These are phyloP conservation scores for Meyerozyma elateridarum DNA, from an alignment of 1,139 yeast species.

Conservation along the genomic window DNA sequence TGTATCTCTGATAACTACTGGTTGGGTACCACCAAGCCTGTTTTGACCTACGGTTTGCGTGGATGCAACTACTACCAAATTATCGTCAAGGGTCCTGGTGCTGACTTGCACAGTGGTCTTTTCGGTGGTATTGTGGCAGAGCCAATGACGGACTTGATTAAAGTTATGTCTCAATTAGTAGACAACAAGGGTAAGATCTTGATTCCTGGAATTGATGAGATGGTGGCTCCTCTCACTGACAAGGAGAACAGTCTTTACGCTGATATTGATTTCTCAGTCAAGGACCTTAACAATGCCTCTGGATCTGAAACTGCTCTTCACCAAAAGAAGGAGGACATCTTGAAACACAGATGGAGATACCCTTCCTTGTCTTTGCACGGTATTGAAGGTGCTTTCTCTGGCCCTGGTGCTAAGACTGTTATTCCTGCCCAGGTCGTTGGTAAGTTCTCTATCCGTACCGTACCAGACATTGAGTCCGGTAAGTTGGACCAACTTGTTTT, in stretches of 20 bases:
- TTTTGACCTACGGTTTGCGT: conserved; percentile 92
- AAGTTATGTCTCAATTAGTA: conserved; percentile 72
- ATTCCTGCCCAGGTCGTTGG: conserved; percentile 94
- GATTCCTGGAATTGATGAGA: conserved; percentile 84
- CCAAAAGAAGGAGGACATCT: conserved; percentile 71
- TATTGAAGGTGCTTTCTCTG: conserved; percentile 94
- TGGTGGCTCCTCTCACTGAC: conserved; percentile 91
- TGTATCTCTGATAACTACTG: conserved; percentile 97
- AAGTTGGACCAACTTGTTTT: conserved; percentile 76
- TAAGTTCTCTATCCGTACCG: conserved; percentile 95
- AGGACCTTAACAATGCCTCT: conserved; percentile 80
- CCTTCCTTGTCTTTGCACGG: conserved; percentile 97
- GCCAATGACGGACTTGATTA: conserved; percentile 91
- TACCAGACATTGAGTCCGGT: conserved; percentile 81
- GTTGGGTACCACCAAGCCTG: conserved; percentile 97
- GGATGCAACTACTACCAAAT: conserved; percentile 94
- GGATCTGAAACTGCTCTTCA: conserved; percentile 83
- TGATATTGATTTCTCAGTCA: conserved; percentile 76
- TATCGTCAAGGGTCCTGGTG: conserved; percentile 82
- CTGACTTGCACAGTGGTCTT: conserved; percentile 95
- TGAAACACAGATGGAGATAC: conserved; percentile 98
- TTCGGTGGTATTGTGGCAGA: conserved; percentile 97
- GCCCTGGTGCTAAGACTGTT: conserved; percentile 95
- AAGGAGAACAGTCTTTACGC: conserved; percentile 78
- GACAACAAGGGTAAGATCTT: conserved; percentile 75